Evolutionary conservation across 768 basidiomycete genomes (phyloP).

Genomic region (Butyriboletus loyo): DNA sequence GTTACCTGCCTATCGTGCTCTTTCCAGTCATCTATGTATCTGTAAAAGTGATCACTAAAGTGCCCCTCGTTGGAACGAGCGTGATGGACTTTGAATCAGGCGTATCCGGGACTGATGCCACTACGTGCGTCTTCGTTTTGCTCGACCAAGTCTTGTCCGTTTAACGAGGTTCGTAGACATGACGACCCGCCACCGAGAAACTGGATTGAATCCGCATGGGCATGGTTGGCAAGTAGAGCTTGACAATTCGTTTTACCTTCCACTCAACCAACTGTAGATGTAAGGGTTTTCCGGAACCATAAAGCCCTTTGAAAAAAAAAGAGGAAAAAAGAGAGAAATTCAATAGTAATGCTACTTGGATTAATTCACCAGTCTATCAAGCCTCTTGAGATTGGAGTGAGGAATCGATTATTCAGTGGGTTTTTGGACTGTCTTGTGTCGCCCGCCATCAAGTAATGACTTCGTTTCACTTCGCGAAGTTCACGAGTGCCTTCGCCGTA

Average conservation of each 20-base stretch:
- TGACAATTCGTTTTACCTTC: too few relatives aligned
- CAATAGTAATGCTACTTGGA: too few relatives aligned
- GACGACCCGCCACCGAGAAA: slow-evolving; percentile 23
- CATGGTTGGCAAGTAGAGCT: slow-evolving; percentile 17
- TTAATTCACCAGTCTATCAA: too few relatives aligned
- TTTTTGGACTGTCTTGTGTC: too few relatives aligned
- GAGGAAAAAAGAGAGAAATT: too few relatives aligned
- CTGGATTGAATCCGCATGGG: slow-evolving; percentile 15
- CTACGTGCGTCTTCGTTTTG: slow-evolving; percentile 10
- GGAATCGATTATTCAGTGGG: too few relatives aligned
- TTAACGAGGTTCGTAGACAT: slow-evolving; percentile 7
- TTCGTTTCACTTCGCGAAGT: too few relatives aligned
- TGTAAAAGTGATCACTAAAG: slow-evolving; percentile 15
- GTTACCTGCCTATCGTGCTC: slow-evolving; percentile 37
- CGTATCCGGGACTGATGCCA: slow-evolving; percentile 15
- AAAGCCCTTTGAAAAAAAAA: too few relatives aligned
- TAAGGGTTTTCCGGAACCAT: neutral
- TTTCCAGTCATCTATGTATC: slow-evolving; percentile 45
- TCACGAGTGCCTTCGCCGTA: too few relatives aligned
- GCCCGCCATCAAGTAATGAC: too few relatives aligned
- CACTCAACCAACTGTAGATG: slow-evolving; percentile 8
- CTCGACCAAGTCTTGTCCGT: neutral
- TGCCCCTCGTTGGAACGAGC: slow-evolving; percentile 7
- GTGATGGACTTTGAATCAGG: slow-evolving; percentile 22
- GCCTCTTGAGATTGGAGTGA: too few relatives aligned